phyloP scores from a whole-genome alignment of 345 rosid genomes.

The Lepidium aucheri region DNA sequence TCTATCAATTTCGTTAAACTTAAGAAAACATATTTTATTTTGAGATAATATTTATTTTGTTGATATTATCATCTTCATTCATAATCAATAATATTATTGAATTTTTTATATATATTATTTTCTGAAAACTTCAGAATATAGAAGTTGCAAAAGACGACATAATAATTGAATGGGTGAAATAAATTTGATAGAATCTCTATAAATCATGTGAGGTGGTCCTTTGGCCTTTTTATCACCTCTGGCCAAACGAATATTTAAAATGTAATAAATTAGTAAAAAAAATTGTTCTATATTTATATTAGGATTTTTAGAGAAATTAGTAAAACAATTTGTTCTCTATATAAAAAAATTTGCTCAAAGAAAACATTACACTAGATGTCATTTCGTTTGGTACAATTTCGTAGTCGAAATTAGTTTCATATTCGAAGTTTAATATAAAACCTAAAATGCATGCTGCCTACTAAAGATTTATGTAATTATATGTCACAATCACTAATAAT shows the following conservation, averaged over 20 bases:
- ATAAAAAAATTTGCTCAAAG: background rate
- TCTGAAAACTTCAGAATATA: conserved; percentile 24
- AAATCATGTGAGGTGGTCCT: conserved; percentile 22
- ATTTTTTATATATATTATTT: background rate
- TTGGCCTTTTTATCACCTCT: conserved; percentile 13
- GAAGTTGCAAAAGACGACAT: conserved; percentile 21
- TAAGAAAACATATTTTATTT: background rate
- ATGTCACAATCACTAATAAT: conserved; percentile 19
- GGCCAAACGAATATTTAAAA: background rate
- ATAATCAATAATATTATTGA: background rate
- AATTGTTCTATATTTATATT: background rate
- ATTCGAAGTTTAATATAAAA: background rate
- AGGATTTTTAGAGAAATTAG: background rate
- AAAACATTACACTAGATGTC: background rate
- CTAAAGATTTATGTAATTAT: background rate
- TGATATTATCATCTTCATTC: conserved; percentile 2
- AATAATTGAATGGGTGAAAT: conserved; percentile 19
- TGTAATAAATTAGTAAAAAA: background rate
- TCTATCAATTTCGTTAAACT: background rate
- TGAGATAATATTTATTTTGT: background rate
- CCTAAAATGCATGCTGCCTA: background rate
- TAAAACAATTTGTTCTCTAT: background rate
- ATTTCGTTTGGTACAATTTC: background rate
- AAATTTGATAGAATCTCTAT: background rate
- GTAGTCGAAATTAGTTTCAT: background rate